A percentile compares a stretch with the other conserved stretches of the same genome.
Conservation (phyloP, 495 filamentous ascomycete genomes). For the Penicillium bovifimosum region DNA sequence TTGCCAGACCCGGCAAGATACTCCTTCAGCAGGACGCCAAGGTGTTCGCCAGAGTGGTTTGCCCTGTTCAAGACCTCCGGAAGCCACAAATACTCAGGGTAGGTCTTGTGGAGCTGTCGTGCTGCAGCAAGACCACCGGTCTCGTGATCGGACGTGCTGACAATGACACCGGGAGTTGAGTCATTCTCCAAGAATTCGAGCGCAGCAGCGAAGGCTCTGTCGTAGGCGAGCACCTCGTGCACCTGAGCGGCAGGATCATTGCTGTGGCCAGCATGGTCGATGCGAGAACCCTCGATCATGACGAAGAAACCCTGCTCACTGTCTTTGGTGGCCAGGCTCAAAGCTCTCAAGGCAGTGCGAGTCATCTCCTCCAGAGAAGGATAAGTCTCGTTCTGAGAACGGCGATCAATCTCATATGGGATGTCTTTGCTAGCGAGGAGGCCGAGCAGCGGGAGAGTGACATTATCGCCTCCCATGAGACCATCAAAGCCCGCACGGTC, state of each 20-base stretch:
- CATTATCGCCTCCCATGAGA: constrained; percentile 60
- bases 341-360: constrained; percentile 65
- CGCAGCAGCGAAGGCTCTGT: constrained; percentile 75
- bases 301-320: constrained; percentile 94
- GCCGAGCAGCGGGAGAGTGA: constrained; percentile 77
- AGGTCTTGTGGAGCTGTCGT: constrained; percentile 59
- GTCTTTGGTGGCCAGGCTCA: constrained; percentile 77
- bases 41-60: constrained; percentile 68
- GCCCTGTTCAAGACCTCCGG: constrained; percentile 76
- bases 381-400: constrained; percentile 68
- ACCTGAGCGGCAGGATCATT: constrained; percentile 97
- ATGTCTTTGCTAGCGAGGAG: constrained; percentile 81
- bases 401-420: constrained; percentile 87
- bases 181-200: constrained; percentile 77
- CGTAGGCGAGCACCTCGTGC: constrained; percentile 88
- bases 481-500: constrained; percentile 72
- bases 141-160: constrained; percentile 90
- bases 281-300: constrained; percentile 95
- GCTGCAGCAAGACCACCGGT: constrained; percentile 84
- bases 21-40: constrained; percentile 51
- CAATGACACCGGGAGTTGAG: constrained; percentile 68
- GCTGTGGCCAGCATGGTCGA: constrained; percentile 91
- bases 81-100: constrained; percentile 83
- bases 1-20: constrained; percentile 41
- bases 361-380: constrained; percentile 93